Conservation (phyloP, 306 rosid species). For the Spatholobus suberectus region DNA sequence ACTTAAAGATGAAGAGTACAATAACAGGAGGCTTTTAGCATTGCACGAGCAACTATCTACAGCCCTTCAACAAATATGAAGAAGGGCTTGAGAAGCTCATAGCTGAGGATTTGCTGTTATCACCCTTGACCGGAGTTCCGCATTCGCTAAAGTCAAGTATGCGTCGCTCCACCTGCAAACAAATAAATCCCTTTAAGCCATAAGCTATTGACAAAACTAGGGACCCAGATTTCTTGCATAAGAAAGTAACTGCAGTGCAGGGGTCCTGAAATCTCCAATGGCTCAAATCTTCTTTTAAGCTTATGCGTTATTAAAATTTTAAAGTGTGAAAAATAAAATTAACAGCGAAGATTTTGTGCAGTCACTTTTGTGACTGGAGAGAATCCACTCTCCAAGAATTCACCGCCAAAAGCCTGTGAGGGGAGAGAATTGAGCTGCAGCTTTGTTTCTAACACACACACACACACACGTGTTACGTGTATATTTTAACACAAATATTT, state of each 20-base stretch:
- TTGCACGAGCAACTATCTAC: constrained; percentile 59
- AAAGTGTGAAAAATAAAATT: background rate
- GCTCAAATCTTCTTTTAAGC: background rate
- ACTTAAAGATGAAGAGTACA: constrained; percentile 9
- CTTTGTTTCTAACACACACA: background rate
- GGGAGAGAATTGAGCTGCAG: background rate
- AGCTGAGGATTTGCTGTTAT: constrained; percentile 59
- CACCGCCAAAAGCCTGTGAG: background rate
- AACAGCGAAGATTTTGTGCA: background rate
- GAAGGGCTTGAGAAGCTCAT: constrained; percentile 70
- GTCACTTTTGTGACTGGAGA: background rate
- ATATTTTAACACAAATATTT: background rate
- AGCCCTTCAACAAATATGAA: constrained; percentile 75
- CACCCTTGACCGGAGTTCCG: constrained; percentile 77
- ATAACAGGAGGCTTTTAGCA: constrained; percentile 23
- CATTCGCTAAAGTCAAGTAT: constrained; percentile 95
- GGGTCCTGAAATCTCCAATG: background rate
- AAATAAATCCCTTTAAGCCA: background rate
- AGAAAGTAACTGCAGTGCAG: too few relatives aligned
- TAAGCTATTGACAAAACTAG: background rate
- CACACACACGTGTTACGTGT: background rate
- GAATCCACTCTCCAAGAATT: background rate
- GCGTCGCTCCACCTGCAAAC: constrained; percentile 78
- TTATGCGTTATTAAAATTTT: background rate
- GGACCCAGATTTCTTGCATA: background rate